A percentile compares a stretch with the other conserved stretches of the same genome.
Conservation (phyloP, 129 eudicot species). For the Flaveria robusta region DNA sequence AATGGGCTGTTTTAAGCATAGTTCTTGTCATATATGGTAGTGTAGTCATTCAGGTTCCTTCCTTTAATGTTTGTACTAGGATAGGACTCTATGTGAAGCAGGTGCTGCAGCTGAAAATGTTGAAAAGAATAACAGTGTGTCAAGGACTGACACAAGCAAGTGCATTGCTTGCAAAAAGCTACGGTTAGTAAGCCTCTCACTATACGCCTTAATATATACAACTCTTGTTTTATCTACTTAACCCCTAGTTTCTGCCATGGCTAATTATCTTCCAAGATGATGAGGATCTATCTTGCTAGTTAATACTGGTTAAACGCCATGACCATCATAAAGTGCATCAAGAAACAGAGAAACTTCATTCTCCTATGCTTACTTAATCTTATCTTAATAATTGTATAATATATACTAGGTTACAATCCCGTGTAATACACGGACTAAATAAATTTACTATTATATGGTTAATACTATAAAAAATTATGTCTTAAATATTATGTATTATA, state of each 20-base stretch:
- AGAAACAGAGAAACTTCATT: neutral
- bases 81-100: slow-evolving; percentile 50
- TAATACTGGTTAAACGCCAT: slow-evolving; percentile 1
- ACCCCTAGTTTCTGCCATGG: neutral
- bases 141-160: slow-evolving; percentile 20
- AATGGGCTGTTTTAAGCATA: neutral
- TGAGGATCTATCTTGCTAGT: slow-evolving; percentile 12
- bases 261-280: neutral
- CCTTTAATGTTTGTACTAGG: slow-evolving; percentile 52
- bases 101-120: slow-evolving; percentile 30
- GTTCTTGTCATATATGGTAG: neutral
- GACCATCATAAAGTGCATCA: neutral
- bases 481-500: no score
- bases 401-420: no score
- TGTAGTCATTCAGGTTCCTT: slow-evolving; percentile 9
- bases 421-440: no score
- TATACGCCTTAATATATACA: slow-evolving; percentile 10
- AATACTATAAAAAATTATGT: no score
- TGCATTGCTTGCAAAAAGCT: slow-evolving; percentile 56
- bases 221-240: neutral
- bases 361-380: neutral
- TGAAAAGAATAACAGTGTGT: slow-evolving; percentile 28
- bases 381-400: neutral
- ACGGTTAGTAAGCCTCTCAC: slow-evolving; percentile 48
- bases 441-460: no score